Percentiles rank a stretch among this genome's conserved stretches.
These are phyloP conservation scores for Populus hybrid DNA, from an alignment of 441 rosid genomes.

Conservation along the genomic window DNA sequence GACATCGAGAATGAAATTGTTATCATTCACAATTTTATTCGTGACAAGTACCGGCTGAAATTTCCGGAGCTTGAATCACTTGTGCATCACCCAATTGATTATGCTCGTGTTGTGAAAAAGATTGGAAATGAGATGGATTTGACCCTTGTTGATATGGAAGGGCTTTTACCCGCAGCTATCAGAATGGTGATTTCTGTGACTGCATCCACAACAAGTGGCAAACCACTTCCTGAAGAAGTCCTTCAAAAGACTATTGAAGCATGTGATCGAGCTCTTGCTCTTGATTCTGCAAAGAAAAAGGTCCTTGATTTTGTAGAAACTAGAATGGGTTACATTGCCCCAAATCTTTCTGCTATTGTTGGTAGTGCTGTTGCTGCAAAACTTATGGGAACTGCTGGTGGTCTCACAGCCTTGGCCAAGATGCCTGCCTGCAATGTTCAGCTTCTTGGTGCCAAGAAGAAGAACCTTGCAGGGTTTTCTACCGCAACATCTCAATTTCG, in stretches of 20 bases:
- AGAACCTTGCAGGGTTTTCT: slow-evolving; percentile 93
- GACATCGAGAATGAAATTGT: slow-evolving; percentile 86
- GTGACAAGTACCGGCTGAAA: slow-evolving; percentile 77
- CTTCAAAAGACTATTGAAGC: slow-evolving; percentile 78
- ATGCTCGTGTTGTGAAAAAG: slow-evolving; percentile 86
- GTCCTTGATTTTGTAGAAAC: slow-evolving; percentile 94
- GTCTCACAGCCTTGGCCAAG: slow-evolving; percentile 78
- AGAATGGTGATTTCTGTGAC: slow-evolving; percentile 95
- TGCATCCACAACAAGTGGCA: slow-evolving; percentile 84
- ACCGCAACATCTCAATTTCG: slow-evolving; percentile 79
- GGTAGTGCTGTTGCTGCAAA: slow-evolving; percentile 97
- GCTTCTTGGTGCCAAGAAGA: slow-evolving; percentile 88
- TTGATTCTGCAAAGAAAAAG: slow-evolving; percentile 74
- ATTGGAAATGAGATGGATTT: slow-evolving; percentile 85
- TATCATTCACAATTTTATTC: slow-evolving; percentile 82
- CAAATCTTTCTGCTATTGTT: slow-evolving; percentile 85
- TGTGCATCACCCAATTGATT: slow-evolving; percentile 85
- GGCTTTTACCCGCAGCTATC: slow-evolving; percentile 75
- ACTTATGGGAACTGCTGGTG: slow-evolving; percentile 95
- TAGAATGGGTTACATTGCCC: slow-evolving; percentile 93
- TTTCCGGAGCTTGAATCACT: slow-evolving; percentile 91
- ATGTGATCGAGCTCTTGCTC: slow-evolving; percentile 80
- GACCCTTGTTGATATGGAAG: slow-evolving; percentile 77
- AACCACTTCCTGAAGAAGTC: slow-evolving; percentile 73
- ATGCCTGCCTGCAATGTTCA: slow-evolving; percentile 97